phyloP scores from a whole-genome alignment of 148 eudicot genomes.

The Limonium bicolor region DNA sequence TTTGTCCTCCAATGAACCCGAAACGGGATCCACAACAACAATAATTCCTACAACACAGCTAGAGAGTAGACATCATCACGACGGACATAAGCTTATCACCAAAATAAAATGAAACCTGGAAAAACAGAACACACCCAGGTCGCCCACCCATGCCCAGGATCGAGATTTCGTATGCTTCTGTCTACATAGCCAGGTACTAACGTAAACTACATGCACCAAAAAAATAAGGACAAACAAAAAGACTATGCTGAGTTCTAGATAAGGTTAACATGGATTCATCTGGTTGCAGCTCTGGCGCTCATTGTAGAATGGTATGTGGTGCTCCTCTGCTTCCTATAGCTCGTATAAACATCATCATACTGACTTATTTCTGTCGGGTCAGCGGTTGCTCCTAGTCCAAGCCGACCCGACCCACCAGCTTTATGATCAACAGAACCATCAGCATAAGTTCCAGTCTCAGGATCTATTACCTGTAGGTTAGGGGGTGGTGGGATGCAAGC shows the following conservation, averaged over 20 bases:
- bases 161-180: too few relatives aligned
- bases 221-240: not conserved
- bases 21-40: too few relatives aligned
- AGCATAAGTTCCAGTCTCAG: slow-evolving; percentile 32
- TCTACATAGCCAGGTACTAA: too few relatives aligned
- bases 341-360: slow-evolving; percentile 84
- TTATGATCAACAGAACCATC: slow-evolving; percentile 49
- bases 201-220: too few relatives aligned
- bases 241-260: not conserved
- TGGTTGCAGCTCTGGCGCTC: slow-evolving; percentile 65
- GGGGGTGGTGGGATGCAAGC: slow-evolving; percentile 95
- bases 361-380: slow-evolving; percentile 69
- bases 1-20: too few relatives aligned
- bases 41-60: too few relatives aligned
- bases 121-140: too few relatives aligned
- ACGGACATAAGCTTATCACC: too few relatives aligned
- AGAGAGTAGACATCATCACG: too few relatives aligned
- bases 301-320: slow-evolving; percentile 67
- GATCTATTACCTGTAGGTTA: slow-evolving; percentile 43
- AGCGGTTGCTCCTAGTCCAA: slow-evolving; percentile 80
- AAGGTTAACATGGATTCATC: slow-evolving; percentile 8
- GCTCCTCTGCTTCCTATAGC: slow-evolving; percentile 86
- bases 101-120: too few relatives aligned
- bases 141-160: too few relatives aligned
- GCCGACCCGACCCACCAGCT: slow-evolving; percentile 55